Evolutionary conservation across 2,329 filamentous ascomycete species (phyloP).

Genomic region (Daldinia eschscholtzii): DNA sequence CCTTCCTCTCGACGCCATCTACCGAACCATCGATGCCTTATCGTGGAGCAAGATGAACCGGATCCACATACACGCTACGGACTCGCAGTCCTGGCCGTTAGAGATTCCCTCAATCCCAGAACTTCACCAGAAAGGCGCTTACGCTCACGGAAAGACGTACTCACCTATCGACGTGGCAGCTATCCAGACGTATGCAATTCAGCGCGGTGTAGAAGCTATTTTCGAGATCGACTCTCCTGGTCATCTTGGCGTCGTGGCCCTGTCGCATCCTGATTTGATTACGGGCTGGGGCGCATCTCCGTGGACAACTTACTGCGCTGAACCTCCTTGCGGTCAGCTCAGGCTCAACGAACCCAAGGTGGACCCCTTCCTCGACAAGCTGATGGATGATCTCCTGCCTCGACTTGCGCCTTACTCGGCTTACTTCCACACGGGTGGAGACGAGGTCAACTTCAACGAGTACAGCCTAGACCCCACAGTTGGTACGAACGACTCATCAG

Average conservation of each 20-base stretch:
- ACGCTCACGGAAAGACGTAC: conserved; percentile 76
- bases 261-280: conserved; percentile 78
- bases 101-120: conserved; percentile 81
- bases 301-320: conserved; percentile 70
- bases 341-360: conserved; percentile 81
- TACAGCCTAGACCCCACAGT: conserved; percentile 81
- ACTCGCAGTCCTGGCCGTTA: conserved; percentile 87
- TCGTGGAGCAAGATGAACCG: conserved; percentile 87
- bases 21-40: conserved; percentile 80
- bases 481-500: conserved; percentile 70
- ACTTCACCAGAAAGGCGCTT: conserved; percentile 79
- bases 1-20: conserved; percentile 75
- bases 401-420: conserved; percentile 75
- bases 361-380: conserved; percentile 75
- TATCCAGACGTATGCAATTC: conserved; percentile 77
- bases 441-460: conserved; percentile 84
- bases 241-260: conserved; percentile 77
- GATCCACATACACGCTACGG: conserved; percentile 84
- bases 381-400: conserved; percentile 83
- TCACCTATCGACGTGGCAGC: conserved; percentile 71
- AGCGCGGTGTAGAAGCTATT: conserved; percentile 77
- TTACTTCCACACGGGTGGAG: conserved; percentile 89
- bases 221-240: conserved; percentile 86
- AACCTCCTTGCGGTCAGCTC: conserved; percentile 77
- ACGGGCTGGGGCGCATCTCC: conserved; percentile 71